Evolutionary conservation across 495 filamentous ascomycete genomes (phyloP), one percentile per base, ranked within the genome.

Genomic region (Xylaria venustula): DNA sequence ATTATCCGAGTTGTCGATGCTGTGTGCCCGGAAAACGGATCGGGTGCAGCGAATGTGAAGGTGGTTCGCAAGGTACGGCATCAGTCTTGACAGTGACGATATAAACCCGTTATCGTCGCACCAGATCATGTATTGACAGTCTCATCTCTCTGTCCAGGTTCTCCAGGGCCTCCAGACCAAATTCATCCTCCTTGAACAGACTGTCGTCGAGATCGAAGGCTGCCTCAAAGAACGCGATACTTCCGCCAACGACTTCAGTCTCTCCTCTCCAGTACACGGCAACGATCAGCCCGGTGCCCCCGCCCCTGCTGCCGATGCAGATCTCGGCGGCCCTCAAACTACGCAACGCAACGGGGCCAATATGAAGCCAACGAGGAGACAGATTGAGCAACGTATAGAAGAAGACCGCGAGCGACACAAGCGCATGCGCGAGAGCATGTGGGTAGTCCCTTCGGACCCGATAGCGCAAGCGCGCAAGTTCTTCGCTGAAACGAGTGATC

Each of bases 361-460:
- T 66, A 67, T 73, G 17, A 82, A 84, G 55, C 77, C 92, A 12
- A 92, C 97, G 68, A 93, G 92, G 71, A 83, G 87, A 56, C 87
- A 93, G 77, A 90, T 96, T 36, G 92, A 97, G 75, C 93, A 97
- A 77, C 76, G 94, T 51, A 97, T 98, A 62, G 95, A 98, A 63
- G 94, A 98, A 70, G 94, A 98, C 74, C 81, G 94, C 7, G 95
- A 98, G 72, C 81, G 94, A 41, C 96, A 98, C 74, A 98, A 98
- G 79, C 77, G 94, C 37, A 77, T 90, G 61, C 73, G 94, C 15
- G 94, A 98, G 71, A 89, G 83, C 64, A 93, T 93, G 70, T 98
- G 95, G 94, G 88, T 90, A 2, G 85, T 96, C 2, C 83, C 80
- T 48, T 76, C 77, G 7, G 85, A 88, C 28, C 81, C 85, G 5